Conservation (phyloP, 2,329 filamentous ascomycete species). For the Bimuria novae-zelandiae region DNA sequence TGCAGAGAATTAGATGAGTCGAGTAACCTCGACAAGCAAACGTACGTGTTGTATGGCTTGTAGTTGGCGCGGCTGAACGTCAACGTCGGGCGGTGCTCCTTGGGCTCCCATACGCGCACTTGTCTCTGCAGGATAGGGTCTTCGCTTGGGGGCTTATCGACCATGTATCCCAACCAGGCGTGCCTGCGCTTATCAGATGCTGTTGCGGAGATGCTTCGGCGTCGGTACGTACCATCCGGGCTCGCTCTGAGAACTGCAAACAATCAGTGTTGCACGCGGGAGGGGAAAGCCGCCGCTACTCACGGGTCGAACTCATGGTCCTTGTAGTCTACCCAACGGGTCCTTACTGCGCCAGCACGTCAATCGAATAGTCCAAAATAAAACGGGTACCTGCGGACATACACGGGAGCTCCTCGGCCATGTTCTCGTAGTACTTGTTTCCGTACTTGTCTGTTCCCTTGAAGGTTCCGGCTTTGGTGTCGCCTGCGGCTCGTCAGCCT, state of each 20-base stretch:
- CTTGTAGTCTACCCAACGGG: conserved; percentile 97
- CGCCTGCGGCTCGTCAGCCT: conserved; percentile 63
- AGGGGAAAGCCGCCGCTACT: conserved; percentile 31
- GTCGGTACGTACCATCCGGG: conserved; percentile 70
- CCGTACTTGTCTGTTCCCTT: conserved; percentile 87
- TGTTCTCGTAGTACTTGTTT: conserved; percentile 98
- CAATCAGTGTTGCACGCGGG: conserved; percentile 40
- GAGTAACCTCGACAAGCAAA: conserved; percentile 30
- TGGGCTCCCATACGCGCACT: conserved; percentile 75
- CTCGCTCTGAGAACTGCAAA: conserved; percentile 75
- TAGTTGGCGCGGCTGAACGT: conserved; percentile 79
- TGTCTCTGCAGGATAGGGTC: conserved; percentile 73
- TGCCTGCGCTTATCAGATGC: conserved; percentile 61
- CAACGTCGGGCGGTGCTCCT: conserved; percentile 72
- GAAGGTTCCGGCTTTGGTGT: conserved; percentile 90
- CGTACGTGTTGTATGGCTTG: conserved; percentile 95
- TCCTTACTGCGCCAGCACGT: conserved; percentile 68
- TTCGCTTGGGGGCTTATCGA: conserved; percentile 81
- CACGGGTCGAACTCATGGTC: conserved; percentile 80
- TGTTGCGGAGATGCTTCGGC: not conserved
- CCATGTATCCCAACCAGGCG: conserved; percentile 92
- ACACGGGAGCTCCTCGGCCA: conserved; percentile 86
- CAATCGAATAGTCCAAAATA: conserved; percentile 11
- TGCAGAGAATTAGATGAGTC: conserved; percentile 28
- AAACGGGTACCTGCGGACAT: conserved; percentile 43